Evolutionary conservation across 2,329 filamentous ascomycete species (phyloP), one percentile per base, ranked within the genome.

Genomic region (Hypocreales sp.): DNA sequence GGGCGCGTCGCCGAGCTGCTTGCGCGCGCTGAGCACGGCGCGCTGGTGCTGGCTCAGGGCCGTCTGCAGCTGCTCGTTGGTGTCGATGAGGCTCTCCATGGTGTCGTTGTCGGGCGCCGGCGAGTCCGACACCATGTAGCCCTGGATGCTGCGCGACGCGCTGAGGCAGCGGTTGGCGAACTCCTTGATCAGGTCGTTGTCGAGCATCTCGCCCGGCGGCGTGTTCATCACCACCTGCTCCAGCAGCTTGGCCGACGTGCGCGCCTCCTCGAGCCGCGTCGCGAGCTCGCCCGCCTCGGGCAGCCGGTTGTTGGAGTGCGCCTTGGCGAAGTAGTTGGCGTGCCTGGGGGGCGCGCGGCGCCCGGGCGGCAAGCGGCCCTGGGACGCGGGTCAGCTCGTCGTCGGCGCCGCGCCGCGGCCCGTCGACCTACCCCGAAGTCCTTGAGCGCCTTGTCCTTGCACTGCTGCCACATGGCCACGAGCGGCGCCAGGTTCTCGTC

Each of bases 71-170:
- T 87, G 79, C 51, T 95, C 90, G 47, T 92, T 93, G 10, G 83
- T 90, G 51, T 94, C 84, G 44, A 98, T 93, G 35, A 98, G 60
- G 10, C 74, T 86, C 46, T 90, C 74, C 68, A 95, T 83, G 1
- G 87, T 95, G 39, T 93, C 79, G 43, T 93, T 87, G 50, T 95
- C 90, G 0, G 87, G 86, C 1, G 70, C 48, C 0, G 87, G 86
- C 46, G 82, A 69, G 31, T 79, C 74, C 25, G 75, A 71, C 22
- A 74, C 64, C 61, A 95, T 93, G 55, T 92, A 95, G 18, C 64
- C 64, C 44, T 94, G 84, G 40, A 95, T 73, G 45, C 79, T 82
- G 29, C 76, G 68, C 28, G 80, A 77, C 5, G 87, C 87, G 30
- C 72, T 69, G 36, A 77, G 72, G 46, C 87, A 95, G 15, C 90